Percentiles rank a stretch among this genome's conserved stretches.
Evolutionary conservation across 805 yeast species (phyloP).

Genomic region (baker's yeast (Saccharomyces cerevisiae)): DNA sequence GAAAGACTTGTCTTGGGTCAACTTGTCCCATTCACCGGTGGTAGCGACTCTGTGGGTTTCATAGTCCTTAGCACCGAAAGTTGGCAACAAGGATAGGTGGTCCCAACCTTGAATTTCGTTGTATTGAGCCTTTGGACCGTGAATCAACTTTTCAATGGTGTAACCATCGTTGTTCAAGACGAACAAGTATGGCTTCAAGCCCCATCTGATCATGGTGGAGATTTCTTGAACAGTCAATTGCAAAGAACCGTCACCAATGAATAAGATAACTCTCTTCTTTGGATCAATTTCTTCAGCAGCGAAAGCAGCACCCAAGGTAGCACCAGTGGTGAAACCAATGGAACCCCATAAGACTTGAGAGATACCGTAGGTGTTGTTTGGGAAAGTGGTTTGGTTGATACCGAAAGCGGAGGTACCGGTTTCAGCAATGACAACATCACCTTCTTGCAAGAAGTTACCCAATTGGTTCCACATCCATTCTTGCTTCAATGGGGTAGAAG

Average conservation of each 20-base stretch:
- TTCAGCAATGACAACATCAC: slow-evolving; percentile 61
- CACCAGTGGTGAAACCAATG: slow-evolving; percentile 63
- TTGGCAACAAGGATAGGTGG: slow-evolving; percentile 47
- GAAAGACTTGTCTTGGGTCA: slow-evolving; percentile 42
- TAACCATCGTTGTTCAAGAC: slow-evolving; percentile 66
- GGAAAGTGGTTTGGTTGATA: slow-evolving; percentile 58
- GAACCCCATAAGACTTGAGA: slow-evolving; percentile 75
- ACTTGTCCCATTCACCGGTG: slow-evolving; percentile 48
- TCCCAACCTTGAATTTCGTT: slow-evolving; percentile 66
- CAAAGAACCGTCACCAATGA: slow-evolving; percentile 70
- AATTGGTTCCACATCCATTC: slow-evolving; percentile 63
- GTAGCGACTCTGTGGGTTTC: slow-evolving; percentile 48
- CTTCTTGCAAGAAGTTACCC: slow-evolving; percentile 53
- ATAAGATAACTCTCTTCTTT: slow-evolving; percentile 52
- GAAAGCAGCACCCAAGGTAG: slow-evolving; percentile 58
- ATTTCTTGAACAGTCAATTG: slow-evolving; percentile 70
- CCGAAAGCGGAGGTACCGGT: slow-evolving; percentile 75
- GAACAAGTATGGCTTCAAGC: slow-evolving; percentile 58
- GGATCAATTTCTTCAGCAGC: slow-evolving; percentile 60
- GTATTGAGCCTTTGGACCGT: slow-evolving; percentile 57
- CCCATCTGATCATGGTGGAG: slow-evolving; percentile 61
- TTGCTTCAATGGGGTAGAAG: slow-evolving; percentile 45
- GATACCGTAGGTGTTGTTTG: slow-evolving; percentile 52
- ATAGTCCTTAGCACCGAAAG: slow-evolving; percentile 43
- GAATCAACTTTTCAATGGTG: slow-evolving; percentile 68